Percentiles rank a stretch among this genome's conserved stretches.
These are phyloP conservation scores for Pichia rugopelliculosa DNA, from an alignment of 805 yeast species.

Conservation along the genomic window DNA sequence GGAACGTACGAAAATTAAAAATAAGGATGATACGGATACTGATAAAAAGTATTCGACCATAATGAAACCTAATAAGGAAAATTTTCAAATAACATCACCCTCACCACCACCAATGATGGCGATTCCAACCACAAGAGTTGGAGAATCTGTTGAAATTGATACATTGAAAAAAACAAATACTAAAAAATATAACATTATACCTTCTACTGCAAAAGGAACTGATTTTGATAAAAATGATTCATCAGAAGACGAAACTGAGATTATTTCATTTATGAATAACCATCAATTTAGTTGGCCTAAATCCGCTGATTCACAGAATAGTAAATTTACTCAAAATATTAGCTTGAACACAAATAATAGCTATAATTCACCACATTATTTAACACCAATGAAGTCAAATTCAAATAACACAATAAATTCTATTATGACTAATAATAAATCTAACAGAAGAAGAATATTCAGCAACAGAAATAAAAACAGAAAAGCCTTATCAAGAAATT, in stretches of 20 bases:
- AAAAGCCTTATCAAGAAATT: background rate
- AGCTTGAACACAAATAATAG: background rate
- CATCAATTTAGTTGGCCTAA: constrained; percentile 27
- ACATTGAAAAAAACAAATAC: constrained; percentile 17
- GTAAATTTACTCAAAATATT: background rate
- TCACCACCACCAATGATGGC: constrained; percentile 68
- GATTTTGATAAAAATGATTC: background rate
- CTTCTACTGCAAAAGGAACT: background rate
- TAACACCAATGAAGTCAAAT: background rate
- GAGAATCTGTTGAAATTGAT: constrained; percentile 73
- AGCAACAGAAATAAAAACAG: constrained; percentile 8
- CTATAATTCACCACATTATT: background rate
- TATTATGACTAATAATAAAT: background rate
- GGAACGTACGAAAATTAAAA: background rate
- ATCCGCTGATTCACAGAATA: constrained; percentile 9
- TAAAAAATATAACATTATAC: background rate
- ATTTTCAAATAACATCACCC: constrained; percentile 30
- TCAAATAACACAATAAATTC: background rate
- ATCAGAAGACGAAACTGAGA: constrained; percentile 25
- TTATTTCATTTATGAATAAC: constrained; percentile 26
- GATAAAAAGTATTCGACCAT: background rate
- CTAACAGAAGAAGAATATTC: constrained; percentile 15
- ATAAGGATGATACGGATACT: background rate
- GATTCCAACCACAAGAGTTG: constrained; percentile 72
- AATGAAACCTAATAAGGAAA: background rate